Percentiles rank a stretch among this genome's conserved stretches.
Conservation (phyloP, 2,329 filamentous ascomycete genomes). For the Tolypocladium cylindrosporum region DNA sequence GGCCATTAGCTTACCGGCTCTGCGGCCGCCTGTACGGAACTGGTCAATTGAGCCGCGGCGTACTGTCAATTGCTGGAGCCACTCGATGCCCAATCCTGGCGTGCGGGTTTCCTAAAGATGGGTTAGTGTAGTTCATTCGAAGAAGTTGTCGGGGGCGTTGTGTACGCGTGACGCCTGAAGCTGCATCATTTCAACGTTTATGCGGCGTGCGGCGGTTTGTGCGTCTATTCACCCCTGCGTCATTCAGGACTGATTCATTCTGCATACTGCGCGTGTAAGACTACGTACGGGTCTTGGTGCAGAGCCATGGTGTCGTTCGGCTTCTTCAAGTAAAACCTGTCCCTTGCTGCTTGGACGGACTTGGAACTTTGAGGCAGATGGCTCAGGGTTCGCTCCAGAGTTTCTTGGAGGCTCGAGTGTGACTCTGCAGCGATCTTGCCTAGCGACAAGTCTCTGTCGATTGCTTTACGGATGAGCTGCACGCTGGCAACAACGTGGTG, state of each 20-base stretch:
- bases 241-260: background rate
- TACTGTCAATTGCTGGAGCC: background rate
- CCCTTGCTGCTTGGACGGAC: constrained; percentile 18
- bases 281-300: constrained; percentile 6
- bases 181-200: background rate
- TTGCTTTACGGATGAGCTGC: constrained; percentile 17
- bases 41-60: too few species aligned
- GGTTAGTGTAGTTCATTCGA: background rate
- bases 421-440: constrained; percentile 16
- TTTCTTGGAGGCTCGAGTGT: constrained; percentile 14
- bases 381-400: constrained; percentile 14
- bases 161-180: background rate
- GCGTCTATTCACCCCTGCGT: background rate
- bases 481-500: constrained; percentile 20
- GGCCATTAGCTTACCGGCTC: too few species aligned
- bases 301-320: background rate
- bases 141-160: background rate
- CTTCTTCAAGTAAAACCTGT: constrained; percentile 9
- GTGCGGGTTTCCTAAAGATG: background rate
- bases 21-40: too few species aligned
- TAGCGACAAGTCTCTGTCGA: constrained; percentile 15
- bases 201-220: background rate
- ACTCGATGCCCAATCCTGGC: background rate
- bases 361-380: constrained; percentile 20
- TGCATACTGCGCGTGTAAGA: constrained; percentile 4